phyloP scores from a whole-genome alignment of 1,284 basidiomycete species.

The Apiotrichum porosum region DNA sequence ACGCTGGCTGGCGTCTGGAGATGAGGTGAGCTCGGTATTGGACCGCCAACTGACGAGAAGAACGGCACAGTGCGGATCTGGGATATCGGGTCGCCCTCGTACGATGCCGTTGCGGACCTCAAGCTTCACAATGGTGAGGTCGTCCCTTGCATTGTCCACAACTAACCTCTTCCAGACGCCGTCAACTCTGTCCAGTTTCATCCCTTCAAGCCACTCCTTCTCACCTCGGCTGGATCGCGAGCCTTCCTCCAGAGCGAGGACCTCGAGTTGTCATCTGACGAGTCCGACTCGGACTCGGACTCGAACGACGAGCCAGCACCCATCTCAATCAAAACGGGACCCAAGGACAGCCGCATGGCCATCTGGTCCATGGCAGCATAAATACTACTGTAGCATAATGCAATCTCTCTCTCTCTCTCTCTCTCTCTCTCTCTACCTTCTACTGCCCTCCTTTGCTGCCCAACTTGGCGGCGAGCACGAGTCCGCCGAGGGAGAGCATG shows the following conservation, averaged over 20 bases:
- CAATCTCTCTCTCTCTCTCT: no score
- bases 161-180: conserved; percentile 30
- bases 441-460: neutral
- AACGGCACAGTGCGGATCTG: conserved; percentile 35
- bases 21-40: conserved; percentile 55
- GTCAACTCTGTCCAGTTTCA: conserved; percentile 42
- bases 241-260: neutral
- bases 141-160: no score
- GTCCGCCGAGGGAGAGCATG: neutral
- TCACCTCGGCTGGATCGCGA: conserved; percentile 35
- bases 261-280: no score
- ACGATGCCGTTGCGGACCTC: conserved; percentile 12
- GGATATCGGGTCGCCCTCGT: conserved; percentile 26
- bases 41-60: conserved; percentile 17
- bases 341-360: conserved; percentile 4
- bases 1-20: conserved; percentile 63
- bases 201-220: conserved; percentile 34
- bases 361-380: conserved; percentile 6
- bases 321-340: no score
- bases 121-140: conserved; percentile 18
- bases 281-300: conserved; percentile 1
- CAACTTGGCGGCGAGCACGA: conserved; percentile 6
- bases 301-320: neutral
- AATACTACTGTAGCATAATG: conserved; percentile 3
- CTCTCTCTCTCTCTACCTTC: neutral